phyloP scores from a whole-genome alignment of 2,329 filamentous ascomycete genomes.

The Colletotrichum sidae region DNA sequence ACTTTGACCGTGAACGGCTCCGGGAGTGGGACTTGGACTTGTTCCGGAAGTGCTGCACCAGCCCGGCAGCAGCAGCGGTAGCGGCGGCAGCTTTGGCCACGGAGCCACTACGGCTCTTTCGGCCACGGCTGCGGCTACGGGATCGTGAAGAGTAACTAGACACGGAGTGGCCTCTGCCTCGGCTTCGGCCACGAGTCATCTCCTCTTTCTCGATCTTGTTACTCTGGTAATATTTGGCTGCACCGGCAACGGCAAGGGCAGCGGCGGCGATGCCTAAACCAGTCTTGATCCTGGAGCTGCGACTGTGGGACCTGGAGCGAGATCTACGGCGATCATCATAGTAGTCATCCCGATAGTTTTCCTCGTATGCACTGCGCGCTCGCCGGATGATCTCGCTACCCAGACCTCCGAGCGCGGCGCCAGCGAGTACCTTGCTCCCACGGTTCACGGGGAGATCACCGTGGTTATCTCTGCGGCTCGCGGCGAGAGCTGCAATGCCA shows the following conservation, averaged over 20 bases:
- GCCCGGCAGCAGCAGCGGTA: constrained; percentile 67
- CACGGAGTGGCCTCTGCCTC: constrained; percentile 54
- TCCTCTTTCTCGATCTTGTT: constrained; percentile 72
- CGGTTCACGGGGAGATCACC: constrained; percentile 63
- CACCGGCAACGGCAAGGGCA: constrained; percentile 73
- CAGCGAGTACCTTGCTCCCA: constrained; percentile 69
- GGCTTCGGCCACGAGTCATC: constrained; percentile 65
- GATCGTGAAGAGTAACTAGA: constrained; percentile 56
- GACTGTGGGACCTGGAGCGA: constrained; percentile 45
- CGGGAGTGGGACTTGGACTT: constrained; percentile 47
- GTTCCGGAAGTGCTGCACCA: constrained; percentile 68
- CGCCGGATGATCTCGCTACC: constrained; percentile 71
- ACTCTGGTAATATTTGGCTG: constrained; percentile 72
- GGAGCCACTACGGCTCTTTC: constrained; percentile 58
- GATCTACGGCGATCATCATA: constrained; percentile 55
- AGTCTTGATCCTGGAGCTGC: constrained; percentile 64
- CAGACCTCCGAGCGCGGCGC: constrained; percentile 71
- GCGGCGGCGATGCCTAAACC: constrained; percentile 73
- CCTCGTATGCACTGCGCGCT: constrained; percentile 70
- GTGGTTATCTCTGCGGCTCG: constrained; percentile 63
- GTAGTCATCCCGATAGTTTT: constrained; percentile 28
- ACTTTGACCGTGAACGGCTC: constrained; percentile 57
- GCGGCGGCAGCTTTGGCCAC: constrained; percentile 69
- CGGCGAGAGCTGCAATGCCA: constrained; percentile 69
- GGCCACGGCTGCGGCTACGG: constrained; percentile 49